phyloP scores from a whole-genome alignment of 2,329 filamentous ascomycete genomes.

The Epichloe baconii region DNA sequence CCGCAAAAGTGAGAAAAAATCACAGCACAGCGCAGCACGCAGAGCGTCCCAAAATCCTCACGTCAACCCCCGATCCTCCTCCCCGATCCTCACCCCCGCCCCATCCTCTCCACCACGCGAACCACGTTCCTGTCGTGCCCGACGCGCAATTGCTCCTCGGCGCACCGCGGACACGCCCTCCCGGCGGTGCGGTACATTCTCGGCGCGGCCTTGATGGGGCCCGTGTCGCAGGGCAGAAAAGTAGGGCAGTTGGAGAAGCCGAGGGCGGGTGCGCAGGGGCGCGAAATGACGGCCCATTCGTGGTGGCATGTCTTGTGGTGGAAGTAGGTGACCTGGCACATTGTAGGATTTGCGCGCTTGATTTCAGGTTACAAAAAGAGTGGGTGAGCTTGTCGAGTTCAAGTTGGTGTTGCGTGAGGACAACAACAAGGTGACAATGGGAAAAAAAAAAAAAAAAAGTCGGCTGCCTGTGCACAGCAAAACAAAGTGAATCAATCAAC shows the following conservation, averaged over 20 bases:
- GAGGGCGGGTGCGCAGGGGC: slow-evolving; percentile 33
- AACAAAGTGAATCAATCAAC: not conserved
- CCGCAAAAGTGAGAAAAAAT: not conserved
- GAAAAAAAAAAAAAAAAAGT: too few relatives aligned
- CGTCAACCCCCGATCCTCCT: slow-evolving; percentile 23
- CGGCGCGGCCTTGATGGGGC: slow-evolving; percentile 21
- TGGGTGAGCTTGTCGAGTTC: too few relatives aligned
- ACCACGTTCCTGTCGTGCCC: slow-evolving; percentile 34
- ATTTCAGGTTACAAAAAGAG: not conserved
- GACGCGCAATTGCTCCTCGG: slow-evolving; percentile 13
- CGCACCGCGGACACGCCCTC: slow-evolving; percentile 30
- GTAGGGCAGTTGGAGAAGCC: slow-evolving; percentile 36
- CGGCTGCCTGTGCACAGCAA: too few relatives aligned
- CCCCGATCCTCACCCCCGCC: slow-evolving; percentile 33
- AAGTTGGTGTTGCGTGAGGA: too few relatives aligned
- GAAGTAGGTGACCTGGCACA: slow-evolving; percentile 38
- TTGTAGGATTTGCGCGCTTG: slow-evolving; percentile 10
- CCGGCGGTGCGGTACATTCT: slow-evolving; percentile 21
- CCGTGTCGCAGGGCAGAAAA: slow-evolving; percentile 24
- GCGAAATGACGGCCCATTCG: slow-evolving; percentile 35
- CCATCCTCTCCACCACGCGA: slow-evolving; percentile 31
- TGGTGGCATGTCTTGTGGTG: slow-evolving; percentile 36
- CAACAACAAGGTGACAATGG: too few relatives aligned
- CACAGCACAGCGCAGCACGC: slow-evolving; percentile 13
- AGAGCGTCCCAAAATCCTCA: slow-evolving; percentile 12